Base-by-base conservation (phyloP, 2,329 filamentous ascomycete genomes). In the Nakataea oryzae region DNA sequence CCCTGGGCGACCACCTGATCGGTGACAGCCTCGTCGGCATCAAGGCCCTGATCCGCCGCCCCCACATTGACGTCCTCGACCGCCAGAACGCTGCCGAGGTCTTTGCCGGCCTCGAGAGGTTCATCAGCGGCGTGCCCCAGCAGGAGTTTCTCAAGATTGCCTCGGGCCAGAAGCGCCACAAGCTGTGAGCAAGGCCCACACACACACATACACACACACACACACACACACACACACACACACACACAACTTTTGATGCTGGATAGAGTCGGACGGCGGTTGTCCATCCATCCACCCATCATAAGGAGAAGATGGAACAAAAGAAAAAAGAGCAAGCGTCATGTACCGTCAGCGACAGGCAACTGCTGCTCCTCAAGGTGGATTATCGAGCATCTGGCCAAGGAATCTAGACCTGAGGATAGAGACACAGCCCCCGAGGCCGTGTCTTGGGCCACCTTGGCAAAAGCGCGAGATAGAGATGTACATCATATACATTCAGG, bases 141-240 rank as follows among this genome's bases (percentile, higher is more conserved):
- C 83, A 88, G 73, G 91, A 97, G 79, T 97, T 97, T 72, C 78
- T 81, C 70, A 93, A 90, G 80, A 78, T 97, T 71, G 91, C 91
- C 1, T 86, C 81, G 65, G 92, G 93, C 14, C 85, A 95, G 81
- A 97, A 97, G 85, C 91, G 87, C 72, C 95, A 99, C 77, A 97
- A 97, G 79, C 77, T 97, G 73, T 96, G 79, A 66, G 63, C 8
- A 6, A 57, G 54, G n/a, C n/a, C n/a, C n/a, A n/a, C n/a, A n/a
- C n/a, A n/a, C n/a, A n/a, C n/a, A n/a, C n/a, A n/a, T n/a, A n/a
- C n/a, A n/a, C n/a, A n/a, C n/a, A n/a, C n/a, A n/a, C n/a, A n/a
- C n/a, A n/a, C n/a, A n/a, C n/a, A n/a, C n/a, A n/a, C n/a, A n/a
- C n/a, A n/a, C n/a, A n/a, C n/a, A n/a, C n/a, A n/a, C n/a, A n/a